phyloP scores from a whole-genome alignment of 1,284 basidiomycete genomes.

The Puccinia horiana region DNA sequence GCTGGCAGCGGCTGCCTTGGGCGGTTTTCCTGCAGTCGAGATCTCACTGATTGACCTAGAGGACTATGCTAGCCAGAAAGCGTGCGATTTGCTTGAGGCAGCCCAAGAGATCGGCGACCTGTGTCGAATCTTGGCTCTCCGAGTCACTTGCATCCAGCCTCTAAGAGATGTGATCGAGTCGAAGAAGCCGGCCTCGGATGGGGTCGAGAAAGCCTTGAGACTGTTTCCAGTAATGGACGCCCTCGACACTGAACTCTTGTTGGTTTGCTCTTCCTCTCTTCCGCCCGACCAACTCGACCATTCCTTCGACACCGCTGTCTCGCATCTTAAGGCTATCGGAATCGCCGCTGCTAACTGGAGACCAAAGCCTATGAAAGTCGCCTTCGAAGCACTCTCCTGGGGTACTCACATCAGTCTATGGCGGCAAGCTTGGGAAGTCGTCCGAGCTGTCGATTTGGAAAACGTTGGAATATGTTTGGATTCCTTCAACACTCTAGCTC shows the following conservation, averaged over 20 bases:
- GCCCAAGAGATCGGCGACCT: slow-evolving; percentile 55
- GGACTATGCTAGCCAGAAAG: neutral
- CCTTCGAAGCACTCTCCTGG: slow-evolving; percentile 55
- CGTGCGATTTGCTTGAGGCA: slow-evolving; percentile 51
- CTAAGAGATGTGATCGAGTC: slow-evolving; percentile 57
- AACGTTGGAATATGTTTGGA: slow-evolving; percentile 60
- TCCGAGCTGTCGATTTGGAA: slow-evolving; percentile 54
- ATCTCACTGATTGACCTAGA: slow-evolving; percentile 30
- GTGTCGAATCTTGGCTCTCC: slow-evolving; percentile 53
- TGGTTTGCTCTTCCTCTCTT: slow-evolving; percentile 56
- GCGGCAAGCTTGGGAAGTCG: slow-evolving; percentile 57
- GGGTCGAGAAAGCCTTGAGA: slow-evolving; percentile 48
- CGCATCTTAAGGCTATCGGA: slow-evolving; percentile 49
- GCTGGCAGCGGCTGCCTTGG: slow-evolving; percentile 7
- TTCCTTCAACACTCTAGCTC: slow-evolving; percentile 60
- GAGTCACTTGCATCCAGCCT: slow-evolving; percentile 59
- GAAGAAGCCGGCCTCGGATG: slow-evolving; percentile 41
- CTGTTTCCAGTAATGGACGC: slow-evolving; percentile 55
- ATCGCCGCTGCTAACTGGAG: slow-evolving; percentile 50
- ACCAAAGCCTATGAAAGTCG: slow-evolving; percentile 54
- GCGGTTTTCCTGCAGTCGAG: slow-evolving; percentile 11
- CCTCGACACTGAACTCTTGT: slow-evolving; percentile 54
- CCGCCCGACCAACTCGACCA: slow-evolving; percentile 51
- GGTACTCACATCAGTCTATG: slow-evolving; percentile 56
- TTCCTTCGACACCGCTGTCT: slow-evolving; percentile 6